Evolutionary conservation across 2,329 filamentous ascomycete species (phyloP).

Genomic region (Lachnellula hyalina): DNA sequence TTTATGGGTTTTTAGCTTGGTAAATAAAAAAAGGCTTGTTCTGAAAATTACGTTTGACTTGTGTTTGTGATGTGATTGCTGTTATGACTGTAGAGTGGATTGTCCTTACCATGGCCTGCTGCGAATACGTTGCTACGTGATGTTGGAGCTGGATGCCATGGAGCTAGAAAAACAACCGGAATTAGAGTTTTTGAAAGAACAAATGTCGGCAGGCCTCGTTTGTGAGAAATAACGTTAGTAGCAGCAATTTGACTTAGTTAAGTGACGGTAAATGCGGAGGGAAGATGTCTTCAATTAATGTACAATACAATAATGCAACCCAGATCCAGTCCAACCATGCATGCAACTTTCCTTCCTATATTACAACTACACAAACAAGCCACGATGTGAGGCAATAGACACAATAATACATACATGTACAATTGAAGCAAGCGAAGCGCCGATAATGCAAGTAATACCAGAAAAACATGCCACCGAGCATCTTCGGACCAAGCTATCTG

Average conservation of each 20-base stretch:
- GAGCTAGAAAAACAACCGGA: too few relatives aligned
- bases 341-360: background rate
- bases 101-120: too few relatives aligned
- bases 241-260: too few relatives aligned
- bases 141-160: too few relatives aligned
- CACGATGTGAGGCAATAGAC: background rate
- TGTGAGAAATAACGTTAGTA: too few relatives aligned
- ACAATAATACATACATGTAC: background rate
- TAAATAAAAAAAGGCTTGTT: background rate
- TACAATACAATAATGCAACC: background rate
- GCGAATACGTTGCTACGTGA: too few relatives aligned
- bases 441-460: constrained; percentile 1
- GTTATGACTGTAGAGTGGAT: too few relatives aligned
- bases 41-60: background rate
- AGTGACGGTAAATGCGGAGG: background rate
- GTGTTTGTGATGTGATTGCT: background rate
- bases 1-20: too few relatives aligned
- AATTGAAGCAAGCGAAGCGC: background rate
- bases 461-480: background rate
- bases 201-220: too few relatives aligned
- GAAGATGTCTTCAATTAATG: constrained; percentile 1
- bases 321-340: background rate
- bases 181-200: too few relatives aligned
- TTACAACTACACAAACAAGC: background rate
- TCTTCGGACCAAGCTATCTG: background rate